These are phyloP conservation scores for Aaosphaeria pasadenensis DNA, from an alignment of 2,329 filamentous ascomycete genomes.

Conservation along the genomic window DNA sequence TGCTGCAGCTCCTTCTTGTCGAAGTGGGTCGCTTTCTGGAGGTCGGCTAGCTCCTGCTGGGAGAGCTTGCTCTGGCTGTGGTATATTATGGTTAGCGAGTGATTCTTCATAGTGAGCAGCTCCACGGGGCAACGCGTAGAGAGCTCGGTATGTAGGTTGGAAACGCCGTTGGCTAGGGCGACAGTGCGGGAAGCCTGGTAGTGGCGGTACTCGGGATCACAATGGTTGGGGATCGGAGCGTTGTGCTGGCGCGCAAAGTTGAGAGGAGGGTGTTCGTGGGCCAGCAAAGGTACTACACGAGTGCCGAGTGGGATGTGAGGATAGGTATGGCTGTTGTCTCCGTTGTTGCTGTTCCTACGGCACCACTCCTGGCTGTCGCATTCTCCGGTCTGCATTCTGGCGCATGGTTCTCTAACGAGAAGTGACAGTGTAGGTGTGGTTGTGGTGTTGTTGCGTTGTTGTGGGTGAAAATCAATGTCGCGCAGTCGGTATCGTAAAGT, in stretches of 20 bases:
- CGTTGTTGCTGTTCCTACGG: too few species aligned
- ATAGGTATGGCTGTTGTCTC: background rate
- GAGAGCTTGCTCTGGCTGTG: constrained; percentile 96
- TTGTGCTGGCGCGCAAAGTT: constrained; percentile 30
- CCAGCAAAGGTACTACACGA: constrained; percentile 20
- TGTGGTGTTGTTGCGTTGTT: too few species aligned
- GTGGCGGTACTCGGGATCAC: constrained; percentile 20
- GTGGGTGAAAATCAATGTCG: too few species aligned
- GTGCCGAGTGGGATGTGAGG: constrained; percentile 13
- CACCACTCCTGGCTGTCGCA: too few species aligned
- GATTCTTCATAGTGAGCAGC: constrained; percentile 19
- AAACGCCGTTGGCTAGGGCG: constrained; percentile 24
- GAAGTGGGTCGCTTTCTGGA: constrained; percentile 96
- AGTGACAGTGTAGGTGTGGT: too few species aligned
- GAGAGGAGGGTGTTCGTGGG: constrained; percentile 19
- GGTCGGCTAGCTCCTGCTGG: constrained; percentile 88
- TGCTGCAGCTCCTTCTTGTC: constrained; percentile 99
- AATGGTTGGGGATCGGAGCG: constrained; percentile 15
- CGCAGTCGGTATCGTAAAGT: too few species aligned
- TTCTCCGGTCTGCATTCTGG: too few species aligned
- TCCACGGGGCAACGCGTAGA: constrained; percentile 16
- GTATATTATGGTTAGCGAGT: constrained; percentile 32
- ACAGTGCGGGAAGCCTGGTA: constrained; percentile 21
- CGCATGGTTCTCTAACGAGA: too few species aligned
- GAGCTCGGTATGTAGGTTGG: constrained; percentile 20